Evolutionary conservation across 768 basidiomycete species (phyloP).

Genomic region (Serendipita indica): DNA sequence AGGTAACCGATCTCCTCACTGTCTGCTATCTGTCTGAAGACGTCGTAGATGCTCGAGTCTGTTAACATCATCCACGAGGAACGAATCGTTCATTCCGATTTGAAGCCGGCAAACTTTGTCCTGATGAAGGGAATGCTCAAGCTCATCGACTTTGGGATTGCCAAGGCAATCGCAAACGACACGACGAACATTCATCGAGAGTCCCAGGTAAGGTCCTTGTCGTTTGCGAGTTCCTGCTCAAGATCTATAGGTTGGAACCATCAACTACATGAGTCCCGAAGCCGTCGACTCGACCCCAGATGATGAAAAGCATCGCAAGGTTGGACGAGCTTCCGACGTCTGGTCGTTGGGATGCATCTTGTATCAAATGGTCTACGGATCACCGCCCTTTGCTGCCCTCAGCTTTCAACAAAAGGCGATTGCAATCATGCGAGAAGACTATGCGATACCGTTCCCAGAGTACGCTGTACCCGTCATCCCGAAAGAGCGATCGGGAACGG

Average conservation of each 20-base stretch:
- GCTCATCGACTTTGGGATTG: conserved; percentile 98
- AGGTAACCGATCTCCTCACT: conserved; percentile 34
- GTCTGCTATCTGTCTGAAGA: conserved; percentile 1
- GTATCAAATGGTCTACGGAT: conserved; percentile 96
- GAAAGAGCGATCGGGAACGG: conserved; percentile 15
- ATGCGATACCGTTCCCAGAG: conserved; percentile 73
- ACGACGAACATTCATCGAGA: conserved; percentile 97
- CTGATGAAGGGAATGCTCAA: conserved; percentile 89
- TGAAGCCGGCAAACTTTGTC: conserved; percentile 98
- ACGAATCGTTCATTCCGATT: conserved; percentile 95
- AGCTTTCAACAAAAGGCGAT: conserved; percentile 82
- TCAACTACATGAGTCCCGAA: conserved; percentile 99
- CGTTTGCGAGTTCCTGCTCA: neutral
- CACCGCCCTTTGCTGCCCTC: conserved; percentile 80
- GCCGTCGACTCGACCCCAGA: conserved; percentile 73
- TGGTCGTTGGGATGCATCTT: conserved; percentile 97
- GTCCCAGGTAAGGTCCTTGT: conserved; percentile 48
- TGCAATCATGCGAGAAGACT: conserved; percentile 66
- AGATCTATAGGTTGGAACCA: conserved; percentile 64
- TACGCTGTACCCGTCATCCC: conserved; percentile 38
- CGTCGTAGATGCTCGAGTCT: conserved; percentile 94
- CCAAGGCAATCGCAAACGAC: conserved; percentile 95
- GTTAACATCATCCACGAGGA: conserved; percentile 98
- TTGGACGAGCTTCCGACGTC: conserved; percentile 89
- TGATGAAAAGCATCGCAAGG: conserved; percentile 8